Base-by-base conservation (phyloP, 2,329 filamentous ascomycete genomes). In the Thelonectria discophora region DNA sequence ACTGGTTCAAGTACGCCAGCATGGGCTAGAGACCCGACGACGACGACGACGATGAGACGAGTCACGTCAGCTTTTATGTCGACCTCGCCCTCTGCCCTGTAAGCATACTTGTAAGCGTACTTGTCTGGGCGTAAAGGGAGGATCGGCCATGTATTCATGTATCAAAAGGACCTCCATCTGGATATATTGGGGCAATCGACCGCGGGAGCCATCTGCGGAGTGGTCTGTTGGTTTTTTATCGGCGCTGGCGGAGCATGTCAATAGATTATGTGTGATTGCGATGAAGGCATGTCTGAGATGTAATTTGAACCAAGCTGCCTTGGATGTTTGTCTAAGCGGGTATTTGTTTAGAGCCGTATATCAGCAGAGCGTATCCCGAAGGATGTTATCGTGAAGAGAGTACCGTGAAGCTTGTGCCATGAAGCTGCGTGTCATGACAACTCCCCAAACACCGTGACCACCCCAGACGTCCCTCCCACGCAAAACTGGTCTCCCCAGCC, bases 1-100 rank as follows among this genome's bases (percentile, higher is more conserved):
- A 94, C 75, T 99, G 95, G 92, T 98, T 99, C 85, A 97, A 97
- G 80, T 95, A 91, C 73, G 92, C 90, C 18, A 92, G 94, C 55
- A 92, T 91, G 84, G 88, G 88, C 72, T 96, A 78, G 81, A 64
- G 11, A 40, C 34, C 24, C 15, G 42, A 11, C 42, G 17, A 24
- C 43, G 39, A 18, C 20, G 24, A 17, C 15, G 42, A 11, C 42
- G 17, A 24, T 34, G 39, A 18, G 27, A 32, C 55, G 30, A 55
- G 48, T 27, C 37, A n/a, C 27, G 20, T 49, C 40, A 15, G 34
- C 46, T 49, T 27, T 21, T 12, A 51, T 18, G 45, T 57, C 39
- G n/a, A n/a, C n/a, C n/a, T n/a, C n/a, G n/a, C n/a, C n/a, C n/a
- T n/a, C n/a, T n/a, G n/a, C n/a, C n/a, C n/a, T n/a, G n/a, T n/a